Percentiles rank a stretch among this genome's conserved stretches.
Conservation (phyloP, 495 filamentous ascomycete species). For the Talaromyces ruber region DNA sequence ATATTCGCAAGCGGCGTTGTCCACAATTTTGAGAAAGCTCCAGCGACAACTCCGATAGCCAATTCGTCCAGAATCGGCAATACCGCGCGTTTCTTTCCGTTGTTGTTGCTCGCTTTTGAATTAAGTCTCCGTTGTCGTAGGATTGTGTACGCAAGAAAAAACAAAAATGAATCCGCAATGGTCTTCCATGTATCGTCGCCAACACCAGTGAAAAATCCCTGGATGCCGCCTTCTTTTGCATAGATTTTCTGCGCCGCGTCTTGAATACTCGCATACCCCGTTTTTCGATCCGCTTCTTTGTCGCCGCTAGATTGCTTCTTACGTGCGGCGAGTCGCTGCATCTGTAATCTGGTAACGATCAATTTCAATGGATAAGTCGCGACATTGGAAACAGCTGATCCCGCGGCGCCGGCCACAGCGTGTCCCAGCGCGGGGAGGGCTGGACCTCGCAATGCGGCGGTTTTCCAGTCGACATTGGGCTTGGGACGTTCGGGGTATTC, state of each 20-base stretch:
- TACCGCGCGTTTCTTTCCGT: constrained; percentile 30
- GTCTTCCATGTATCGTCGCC: constrained; percentile 64
- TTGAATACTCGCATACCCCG: constrained; percentile 48
- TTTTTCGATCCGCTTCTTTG: constrained; percentile 23
- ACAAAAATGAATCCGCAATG: constrained; percentile 70
- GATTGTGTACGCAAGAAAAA: constrained; percentile 75
- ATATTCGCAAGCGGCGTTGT: constrained; percentile 80
- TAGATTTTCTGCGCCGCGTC: constrained; percentile 72
- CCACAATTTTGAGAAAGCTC: constrained; percentile 66
- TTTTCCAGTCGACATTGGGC: constrained; percentile 21
- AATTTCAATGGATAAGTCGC: constrained; percentile 76
- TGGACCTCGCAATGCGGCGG: constrained; percentile 31
- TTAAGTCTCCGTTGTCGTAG: constrained; percentile 54
- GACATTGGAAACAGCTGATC: constrained; percentile 72
- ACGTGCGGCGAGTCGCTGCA: constrained; percentile 48
- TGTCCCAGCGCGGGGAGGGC: constrained; percentile 82
- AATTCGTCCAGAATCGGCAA: constrained; percentile 67
- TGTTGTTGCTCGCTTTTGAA: constrained; percentile 19
- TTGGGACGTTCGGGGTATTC: constrained; percentile 23
- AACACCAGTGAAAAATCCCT: constrained; percentile 69
- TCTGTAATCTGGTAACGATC: constrained; percentile 78
- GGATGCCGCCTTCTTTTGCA: constrained; percentile 54
- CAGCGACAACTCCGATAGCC: constrained; percentile 65
- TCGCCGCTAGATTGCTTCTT: constrained; percentile 15
- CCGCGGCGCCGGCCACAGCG: constrained; percentile 70